phyloP scores from a whole-genome alignment of 306 rosid genomes.

The Inga laurina region DNA sequence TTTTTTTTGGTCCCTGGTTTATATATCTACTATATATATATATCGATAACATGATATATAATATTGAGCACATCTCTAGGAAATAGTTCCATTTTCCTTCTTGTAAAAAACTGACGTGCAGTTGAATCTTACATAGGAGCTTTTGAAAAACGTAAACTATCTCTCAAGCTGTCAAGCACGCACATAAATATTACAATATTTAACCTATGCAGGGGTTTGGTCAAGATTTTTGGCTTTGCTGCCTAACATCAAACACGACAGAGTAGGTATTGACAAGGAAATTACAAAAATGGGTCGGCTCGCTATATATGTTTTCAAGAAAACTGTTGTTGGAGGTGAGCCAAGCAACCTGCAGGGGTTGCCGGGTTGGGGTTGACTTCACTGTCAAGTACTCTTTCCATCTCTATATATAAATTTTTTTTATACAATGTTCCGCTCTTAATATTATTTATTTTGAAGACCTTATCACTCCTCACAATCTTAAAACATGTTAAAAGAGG shows the following conservation, averaged over 20 bases:
- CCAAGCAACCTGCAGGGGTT: not conserved
- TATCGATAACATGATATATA: too few relatives aligned
- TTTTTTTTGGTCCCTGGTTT: too few relatives aligned
- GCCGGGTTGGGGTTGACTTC: conserved; percentile 7
- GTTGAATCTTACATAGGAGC: not conserved
- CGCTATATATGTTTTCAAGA: not conserved
- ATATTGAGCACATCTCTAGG: not conserved
- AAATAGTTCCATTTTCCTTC: not conserved
- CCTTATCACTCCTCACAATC: rapidly evolving
- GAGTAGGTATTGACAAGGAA: conserved; percentile 23
- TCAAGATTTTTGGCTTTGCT: conserved; percentile 9
- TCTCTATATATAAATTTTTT: too few relatives aligned
- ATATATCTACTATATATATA: not conserved
- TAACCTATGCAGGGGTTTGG: not conserved
- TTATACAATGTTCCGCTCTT: too few relatives aligned
- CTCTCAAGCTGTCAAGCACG: not conserved
- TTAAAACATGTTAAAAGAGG: rapidly evolving
- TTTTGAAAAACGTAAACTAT: not conserved
- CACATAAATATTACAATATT: not conserved
- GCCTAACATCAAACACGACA: conserved; percentile 10
- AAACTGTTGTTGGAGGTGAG: not conserved
- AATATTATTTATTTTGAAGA: rapidly evolving
- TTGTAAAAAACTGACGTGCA: not conserved
- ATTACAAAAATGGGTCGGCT: not conserved
- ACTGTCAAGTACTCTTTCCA: conserved; percentile 27